These are phyloP conservation scores for Xylaria bambusicola DNA, from an alignment of 495 filamentous ascomycete genomes.

Conservation along the genomic window DNA sequence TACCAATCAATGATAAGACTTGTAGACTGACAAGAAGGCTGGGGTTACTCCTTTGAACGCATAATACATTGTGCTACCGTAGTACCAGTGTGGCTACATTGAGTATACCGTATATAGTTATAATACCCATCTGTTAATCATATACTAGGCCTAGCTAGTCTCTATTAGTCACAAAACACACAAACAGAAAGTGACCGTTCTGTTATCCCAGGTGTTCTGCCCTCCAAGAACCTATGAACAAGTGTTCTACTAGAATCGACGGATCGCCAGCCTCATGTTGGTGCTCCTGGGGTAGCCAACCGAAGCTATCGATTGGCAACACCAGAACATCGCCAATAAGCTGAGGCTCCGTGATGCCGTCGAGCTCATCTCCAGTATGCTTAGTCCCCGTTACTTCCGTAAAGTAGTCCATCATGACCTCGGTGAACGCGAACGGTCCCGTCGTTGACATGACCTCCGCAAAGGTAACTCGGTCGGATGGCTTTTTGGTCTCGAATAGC, in stretches of 20 bases:
- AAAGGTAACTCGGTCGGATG: background rate
- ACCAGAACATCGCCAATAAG: slow-evolving; percentile 28
- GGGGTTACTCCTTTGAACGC: too few species aligned
- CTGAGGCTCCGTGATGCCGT: slow-evolving; percentile 19
- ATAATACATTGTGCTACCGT: too few species aligned
- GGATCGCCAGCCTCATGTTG: slow-evolving; percentile 9
- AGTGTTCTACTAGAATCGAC: slow-evolving; percentile 17
- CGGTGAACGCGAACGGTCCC: slow-evolving; percentile 26
- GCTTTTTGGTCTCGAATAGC: slow-evolving; percentile 2
- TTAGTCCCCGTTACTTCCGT: slow-evolving; percentile 8
- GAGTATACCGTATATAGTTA: too few species aligned
- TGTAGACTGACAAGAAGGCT: too few species aligned
- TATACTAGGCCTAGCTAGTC: too few species aligned
- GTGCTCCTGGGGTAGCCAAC: slow-evolving; percentile 19
- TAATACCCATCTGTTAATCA: too few species aligned
- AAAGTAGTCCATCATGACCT: slow-evolving; percentile 25
- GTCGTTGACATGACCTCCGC: slow-evolving; percentile 28
- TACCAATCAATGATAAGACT: too few species aligned
- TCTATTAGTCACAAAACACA: too few species aligned
- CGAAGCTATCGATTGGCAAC: slow-evolving; percentile 29
- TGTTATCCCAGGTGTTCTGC: slow-evolving; percentile 16
- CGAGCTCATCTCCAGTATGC: slow-evolving; percentile 21
- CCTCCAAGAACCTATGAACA: slow-evolving; percentile 23
- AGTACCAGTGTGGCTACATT: too few species aligned
- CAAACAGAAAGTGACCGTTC: background rate